These are phyloP conservation scores for Rhodotorula diobovata DNA, from an alignment of 768 basidiomycete species.

Conservation along the genomic window DNA sequence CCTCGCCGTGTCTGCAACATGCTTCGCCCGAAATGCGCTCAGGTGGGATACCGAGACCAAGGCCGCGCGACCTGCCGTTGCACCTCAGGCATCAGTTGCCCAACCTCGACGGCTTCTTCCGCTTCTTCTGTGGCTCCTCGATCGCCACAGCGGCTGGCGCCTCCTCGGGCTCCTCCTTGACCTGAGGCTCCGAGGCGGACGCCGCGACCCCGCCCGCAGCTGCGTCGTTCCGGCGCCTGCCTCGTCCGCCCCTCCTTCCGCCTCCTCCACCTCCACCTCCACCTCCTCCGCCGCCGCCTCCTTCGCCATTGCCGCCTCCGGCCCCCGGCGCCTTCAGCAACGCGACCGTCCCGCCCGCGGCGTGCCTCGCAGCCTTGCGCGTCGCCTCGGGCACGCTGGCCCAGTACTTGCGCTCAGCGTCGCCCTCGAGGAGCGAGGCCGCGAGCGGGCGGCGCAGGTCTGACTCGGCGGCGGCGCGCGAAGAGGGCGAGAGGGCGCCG, in stretches of 20 bases:
- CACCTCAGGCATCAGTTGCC: not conserved
- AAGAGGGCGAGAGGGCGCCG: not conserved
- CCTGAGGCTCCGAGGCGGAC: not conserved
- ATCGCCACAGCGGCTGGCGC: not conserved
- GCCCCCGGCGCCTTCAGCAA: constrained; percentile 18
- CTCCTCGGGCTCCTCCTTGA: not conserved
- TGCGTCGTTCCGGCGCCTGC: not conserved
- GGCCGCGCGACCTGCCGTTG: too few relatives aligned
- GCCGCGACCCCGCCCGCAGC: not conserved
- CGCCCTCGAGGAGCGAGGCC: constrained; percentile 5
- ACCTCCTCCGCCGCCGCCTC: not conserved
- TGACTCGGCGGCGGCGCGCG: not conserved
- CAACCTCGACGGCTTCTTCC: not conserved
- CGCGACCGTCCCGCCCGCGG: constrained; percentile 14
- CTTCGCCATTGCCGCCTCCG: not conserved
- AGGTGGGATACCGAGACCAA: too few relatives aligned
- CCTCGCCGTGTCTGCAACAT: not conserved
- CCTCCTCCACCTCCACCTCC: not conserved
- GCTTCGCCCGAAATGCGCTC: too few relatives aligned
- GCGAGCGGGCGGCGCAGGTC: constrained; percentile 22
- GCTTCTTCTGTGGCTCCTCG: not conserved
- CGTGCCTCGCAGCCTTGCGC: constrained; percentile 18
- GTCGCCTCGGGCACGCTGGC: constrained; percentile 20
- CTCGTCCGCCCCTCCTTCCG: not conserved
- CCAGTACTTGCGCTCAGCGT: constrained; percentile 28